Evolutionary conservation across 768 basidiomycete species (phyloP).

Genomic region (Termitomyces sp.): DNA sequence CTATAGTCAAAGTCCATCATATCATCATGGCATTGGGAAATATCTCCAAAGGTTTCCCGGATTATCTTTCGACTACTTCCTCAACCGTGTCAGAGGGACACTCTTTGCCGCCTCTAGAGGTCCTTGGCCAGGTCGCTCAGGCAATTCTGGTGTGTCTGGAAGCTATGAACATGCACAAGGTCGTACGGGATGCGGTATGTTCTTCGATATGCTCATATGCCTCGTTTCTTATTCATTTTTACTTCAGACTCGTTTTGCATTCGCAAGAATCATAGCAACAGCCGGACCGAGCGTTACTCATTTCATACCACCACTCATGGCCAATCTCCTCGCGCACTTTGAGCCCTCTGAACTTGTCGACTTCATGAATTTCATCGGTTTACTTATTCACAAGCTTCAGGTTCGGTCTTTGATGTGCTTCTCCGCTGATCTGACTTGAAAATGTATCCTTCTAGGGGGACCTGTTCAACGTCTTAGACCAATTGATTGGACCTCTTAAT

Average conservation of each 20-base stretch:
- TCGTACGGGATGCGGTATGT: conserved; percentile 89
- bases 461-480: conserved; percentile 84
- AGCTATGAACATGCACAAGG: conserved; percentile 80
- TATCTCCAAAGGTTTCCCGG: conserved; percentile 95
- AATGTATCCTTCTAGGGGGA: conserved; percentile 50
- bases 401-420: conserved; percentile 31
- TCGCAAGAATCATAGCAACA: conserved; percentile 76
- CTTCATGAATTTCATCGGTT: conserved; percentile 91
- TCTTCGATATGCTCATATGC: background rate
- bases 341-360: conserved; percentile 91
- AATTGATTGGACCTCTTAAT: conserved; percentile 83
- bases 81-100: conserved; percentile 58
- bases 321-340: conserved; percentile 85
- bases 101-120: conserved; percentile 63
- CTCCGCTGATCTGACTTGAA: background rate
- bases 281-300: conserved; percentile 83
- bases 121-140: conserved; percentile 83
- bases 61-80: conserved; percentile 61
- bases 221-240: conserved; percentile 3
- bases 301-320: conserved; percentile 85
- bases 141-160: conserved; percentile 84
- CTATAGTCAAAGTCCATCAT: conserved; percentile 89
- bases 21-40: conserved; percentile 92
- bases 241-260: conserved; percentile 82
- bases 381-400: conserved; percentile 88